phyloP scores from a whole-genome alignment of 371 early-diverging fungal species.

The Nematocida sp. region DNA sequence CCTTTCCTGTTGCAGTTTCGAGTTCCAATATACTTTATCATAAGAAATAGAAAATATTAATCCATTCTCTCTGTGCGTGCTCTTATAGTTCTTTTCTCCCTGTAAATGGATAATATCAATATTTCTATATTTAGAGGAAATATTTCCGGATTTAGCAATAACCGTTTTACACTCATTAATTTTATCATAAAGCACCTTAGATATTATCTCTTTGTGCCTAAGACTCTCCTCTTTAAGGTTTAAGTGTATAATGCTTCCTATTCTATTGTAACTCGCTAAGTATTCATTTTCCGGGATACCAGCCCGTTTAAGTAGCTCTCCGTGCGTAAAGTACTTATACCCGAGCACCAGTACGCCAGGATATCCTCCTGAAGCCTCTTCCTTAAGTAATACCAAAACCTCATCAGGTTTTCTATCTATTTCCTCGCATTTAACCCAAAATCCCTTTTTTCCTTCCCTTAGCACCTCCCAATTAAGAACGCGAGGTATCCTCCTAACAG shows the following conservation, averaged over 20 bases:
- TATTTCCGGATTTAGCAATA: slow-evolving; percentile 62
- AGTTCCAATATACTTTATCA: slow-evolving; percentile 96
- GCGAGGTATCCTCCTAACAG: slow-evolving; percentile 29
- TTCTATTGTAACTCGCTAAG: slow-evolving; percentile 60
- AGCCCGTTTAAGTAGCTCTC: slow-evolving; percentile 43
- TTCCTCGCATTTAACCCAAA: background rate
- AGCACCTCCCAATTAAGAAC: background rate
- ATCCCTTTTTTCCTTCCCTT: background rate
- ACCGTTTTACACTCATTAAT: slow-evolving; percentile 62
- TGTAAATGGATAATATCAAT: slow-evolving; percentile 64
- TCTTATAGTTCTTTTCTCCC: slow-evolving; percentile 55
- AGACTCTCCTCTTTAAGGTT: slow-evolving; percentile 64
- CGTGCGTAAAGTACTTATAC: slow-evolving; percentile 54
- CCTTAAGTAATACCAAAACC: background rate
- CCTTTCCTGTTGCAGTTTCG: slow-evolving; percentile 87
- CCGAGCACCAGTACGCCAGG: slow-evolving; percentile 20
- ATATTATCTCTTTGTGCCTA: slow-evolving; percentile 61
- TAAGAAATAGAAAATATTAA: slow-evolving; percentile 86
- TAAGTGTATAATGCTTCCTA: slow-evolving; percentile 65
- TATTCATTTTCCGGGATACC: slow-evolving; percentile 36
- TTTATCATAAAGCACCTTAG: slow-evolving; percentile 61
- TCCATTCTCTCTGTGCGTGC: slow-evolving; percentile 75
- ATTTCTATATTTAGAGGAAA: slow-evolving; percentile 59
- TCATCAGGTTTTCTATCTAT: background rate
- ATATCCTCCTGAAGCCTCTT: background rate